These are phyloP conservation scores for Rhizoctonia solani DNA, from an alignment of 1,284 basidiomycete genomes.

Conservation along the genomic window DNA sequence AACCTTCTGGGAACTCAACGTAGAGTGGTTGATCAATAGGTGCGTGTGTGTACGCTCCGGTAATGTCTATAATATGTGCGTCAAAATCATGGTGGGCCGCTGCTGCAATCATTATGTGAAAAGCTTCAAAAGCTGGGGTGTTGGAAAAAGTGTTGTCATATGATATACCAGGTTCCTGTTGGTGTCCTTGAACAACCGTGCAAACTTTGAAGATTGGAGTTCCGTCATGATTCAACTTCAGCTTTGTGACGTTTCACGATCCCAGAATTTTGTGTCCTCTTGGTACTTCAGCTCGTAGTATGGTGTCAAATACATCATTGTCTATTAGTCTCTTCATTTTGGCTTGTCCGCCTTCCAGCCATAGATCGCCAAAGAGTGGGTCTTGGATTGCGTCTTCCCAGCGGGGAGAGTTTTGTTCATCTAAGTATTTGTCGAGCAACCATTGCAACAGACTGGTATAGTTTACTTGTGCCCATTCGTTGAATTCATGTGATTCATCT, in stretches of 20 bases:
- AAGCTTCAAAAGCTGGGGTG: not conserved
- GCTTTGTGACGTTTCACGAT: not conserved
- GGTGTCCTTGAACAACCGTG: not conserved
- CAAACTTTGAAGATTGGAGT: not conserved
- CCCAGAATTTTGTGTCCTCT: not conserved
- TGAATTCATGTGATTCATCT: not conserved
- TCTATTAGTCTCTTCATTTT: not conserved
- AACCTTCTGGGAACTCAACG: not conserved
- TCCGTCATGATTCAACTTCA: not conserved
- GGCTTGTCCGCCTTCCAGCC: not conserved
- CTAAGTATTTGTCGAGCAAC: not conserved
- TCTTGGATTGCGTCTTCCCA: constrained; percentile 10
- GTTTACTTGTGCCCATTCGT: not conserved
- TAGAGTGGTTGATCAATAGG: not conserved
- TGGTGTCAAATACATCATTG: not conserved
- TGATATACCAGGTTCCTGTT: not conserved
- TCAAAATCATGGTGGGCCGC: not conserved
- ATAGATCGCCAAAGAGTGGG: not conserved
- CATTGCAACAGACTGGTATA: not conserved
- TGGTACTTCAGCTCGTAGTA: not conserved
- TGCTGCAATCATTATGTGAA: not conserved
- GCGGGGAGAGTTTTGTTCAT: not conserved
- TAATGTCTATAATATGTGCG: constrained; percentile 12
- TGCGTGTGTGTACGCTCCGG: constrained; percentile 15
- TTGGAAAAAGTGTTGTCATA: constrained; percentile 4